Evolutionary conservation across 192 early-diverging fungal species (phyloP).

Genomic region (Podila minutissima): DNA sequence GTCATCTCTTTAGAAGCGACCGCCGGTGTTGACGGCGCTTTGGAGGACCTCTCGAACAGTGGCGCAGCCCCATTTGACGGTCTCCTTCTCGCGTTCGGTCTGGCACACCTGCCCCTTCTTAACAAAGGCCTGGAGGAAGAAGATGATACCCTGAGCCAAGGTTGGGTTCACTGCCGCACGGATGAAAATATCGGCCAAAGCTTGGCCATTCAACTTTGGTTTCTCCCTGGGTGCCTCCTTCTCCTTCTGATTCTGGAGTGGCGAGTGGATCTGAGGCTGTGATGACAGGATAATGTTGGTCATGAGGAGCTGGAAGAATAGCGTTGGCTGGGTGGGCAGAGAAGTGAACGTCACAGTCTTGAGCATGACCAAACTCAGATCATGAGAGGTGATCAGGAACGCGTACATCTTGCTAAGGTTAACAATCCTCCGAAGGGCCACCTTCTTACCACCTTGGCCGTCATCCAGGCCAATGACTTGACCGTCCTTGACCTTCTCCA

Average conservation of each 20-base stretch:
- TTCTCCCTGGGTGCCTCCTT: conserved; percentile 36
- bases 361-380: conserved; percentile 79
- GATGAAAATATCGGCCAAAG: conserved; percentile 64
- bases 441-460: conserved; percentile 39
- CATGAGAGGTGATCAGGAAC: conserved; percentile 75
- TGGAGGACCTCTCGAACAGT: conserved; percentile 69
- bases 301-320: conserved; percentile 81
- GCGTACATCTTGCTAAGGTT: conserved; percentile 89
- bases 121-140: conserved; percentile 86
- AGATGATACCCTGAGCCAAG: conserved; percentile 83
- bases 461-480: conserved; percentile 49
- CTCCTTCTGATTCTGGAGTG: conserved; percentile 21
- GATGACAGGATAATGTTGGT: conserved; percentile 74
- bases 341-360: conserved; percentile 82
- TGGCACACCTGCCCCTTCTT: conserved; percentile 67
- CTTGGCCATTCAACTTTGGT: conserved; percentile 56
- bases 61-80: conserved; percentile 72
- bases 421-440: conserved; percentile 77
- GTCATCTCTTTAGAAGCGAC: conserved; percentile 23
- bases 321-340: conserved; percentile 62
- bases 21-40: conserved; percentile 46
- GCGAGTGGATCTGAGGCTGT: conserved; percentile 55
- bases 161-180: conserved; percentile 68
- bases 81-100: conserved; percentile 69
- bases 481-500: conserved; percentile 58